Evolutionary conservation across 495 filamentous ascomycete species (phyloP).

Genomic region (Trichoderma parareesei): DNA sequence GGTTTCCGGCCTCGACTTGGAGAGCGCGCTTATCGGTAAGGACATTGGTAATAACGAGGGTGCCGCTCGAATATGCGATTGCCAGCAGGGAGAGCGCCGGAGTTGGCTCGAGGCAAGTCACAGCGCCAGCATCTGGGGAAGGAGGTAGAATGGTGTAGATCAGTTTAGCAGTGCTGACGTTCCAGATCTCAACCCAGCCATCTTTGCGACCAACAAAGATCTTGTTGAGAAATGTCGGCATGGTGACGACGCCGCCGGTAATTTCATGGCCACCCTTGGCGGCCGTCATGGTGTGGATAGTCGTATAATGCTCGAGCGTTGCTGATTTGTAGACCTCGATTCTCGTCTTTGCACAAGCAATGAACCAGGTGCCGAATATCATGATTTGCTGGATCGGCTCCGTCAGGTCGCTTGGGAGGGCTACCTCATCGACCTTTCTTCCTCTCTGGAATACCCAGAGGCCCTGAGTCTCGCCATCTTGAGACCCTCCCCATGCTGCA

Average conservation of each 20-base stretch:
- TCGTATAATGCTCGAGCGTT: slow-evolving; percentile 86
- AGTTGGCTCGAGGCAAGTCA: slow-evolving; percentile 75
- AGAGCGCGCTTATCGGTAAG: slow-evolving; percentile 63
- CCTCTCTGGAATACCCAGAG: slow-evolving; percentile 94
- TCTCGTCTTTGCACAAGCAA: slow-evolving; percentile 65
- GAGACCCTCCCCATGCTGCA: slow-evolving; percentile 69
- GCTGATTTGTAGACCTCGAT: slow-evolving; percentile 83
- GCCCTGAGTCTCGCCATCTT: slow-evolving; percentile 46
- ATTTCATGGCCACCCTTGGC: slow-evolving; percentile 49
- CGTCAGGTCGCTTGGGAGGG: slow-evolving; percentile 47
- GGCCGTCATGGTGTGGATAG: slow-evolving; percentile 46
- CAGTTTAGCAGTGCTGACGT: slow-evolving; percentile 80
- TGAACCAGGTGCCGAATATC: slow-evolving; percentile 85
- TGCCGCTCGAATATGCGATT: slow-evolving; percentile 72
- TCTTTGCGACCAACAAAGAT: slow-evolving; percentile 78
- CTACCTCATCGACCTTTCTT: slow-evolving; percentile 71
- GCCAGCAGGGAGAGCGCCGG: slow-evolving; percentile 81
- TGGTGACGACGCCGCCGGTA: slow-evolving; percentile 64
- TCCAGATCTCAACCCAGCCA: slow-evolving; percentile 95
- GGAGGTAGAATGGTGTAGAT: slow-evolving; percentile 76
- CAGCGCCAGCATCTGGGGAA: slow-evolving; percentile 54
- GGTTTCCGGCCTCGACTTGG: slow-evolving; percentile 50
- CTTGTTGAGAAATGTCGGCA: slow-evolving; percentile 95
- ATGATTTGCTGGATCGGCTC: slow-evolving; percentile 70
- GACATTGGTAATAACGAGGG: slow-evolving; percentile 72